Conservation (phyloP, 257 asterid species). For the Solanum etuberosum region DNA sequence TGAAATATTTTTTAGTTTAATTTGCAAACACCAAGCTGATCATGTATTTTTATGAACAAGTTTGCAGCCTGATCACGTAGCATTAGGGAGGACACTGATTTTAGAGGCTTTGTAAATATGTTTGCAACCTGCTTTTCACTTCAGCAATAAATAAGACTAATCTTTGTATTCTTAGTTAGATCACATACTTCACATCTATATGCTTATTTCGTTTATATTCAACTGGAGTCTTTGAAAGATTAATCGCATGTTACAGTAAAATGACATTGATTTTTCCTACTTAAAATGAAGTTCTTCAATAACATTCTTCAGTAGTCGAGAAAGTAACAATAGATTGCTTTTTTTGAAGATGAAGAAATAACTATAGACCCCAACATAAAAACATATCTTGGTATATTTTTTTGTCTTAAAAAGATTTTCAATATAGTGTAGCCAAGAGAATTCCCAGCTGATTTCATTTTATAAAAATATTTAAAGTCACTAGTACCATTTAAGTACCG, state of each 20-base stretch:
- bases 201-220: background rate
- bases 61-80: background rate
- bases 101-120: background rate
- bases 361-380: background rate
- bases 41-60: background rate
- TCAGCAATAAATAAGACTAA: background rate
- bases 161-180: background rate
- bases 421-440: background rate
- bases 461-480: too few relatives aligned
- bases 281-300: too few relatives aligned
- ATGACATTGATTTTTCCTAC: background rate
- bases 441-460: background rate
- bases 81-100: background rate
- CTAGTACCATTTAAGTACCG: background rate
- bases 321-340: too few relatives aligned
- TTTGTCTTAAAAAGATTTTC: background rate
- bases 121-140: background rate
- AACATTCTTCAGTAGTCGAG: too few relatives aligned
- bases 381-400: background rate
- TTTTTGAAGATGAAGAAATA: background rate
- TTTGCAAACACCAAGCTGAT: background rate
- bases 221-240: background rate
- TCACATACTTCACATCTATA: background rate
- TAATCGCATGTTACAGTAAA: too few relatives aligned
- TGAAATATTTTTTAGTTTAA: background rate